Evolutionary conservation across 129 eudicot species (phyloP).

Genomic region (Lactuca sativa): DNA sequence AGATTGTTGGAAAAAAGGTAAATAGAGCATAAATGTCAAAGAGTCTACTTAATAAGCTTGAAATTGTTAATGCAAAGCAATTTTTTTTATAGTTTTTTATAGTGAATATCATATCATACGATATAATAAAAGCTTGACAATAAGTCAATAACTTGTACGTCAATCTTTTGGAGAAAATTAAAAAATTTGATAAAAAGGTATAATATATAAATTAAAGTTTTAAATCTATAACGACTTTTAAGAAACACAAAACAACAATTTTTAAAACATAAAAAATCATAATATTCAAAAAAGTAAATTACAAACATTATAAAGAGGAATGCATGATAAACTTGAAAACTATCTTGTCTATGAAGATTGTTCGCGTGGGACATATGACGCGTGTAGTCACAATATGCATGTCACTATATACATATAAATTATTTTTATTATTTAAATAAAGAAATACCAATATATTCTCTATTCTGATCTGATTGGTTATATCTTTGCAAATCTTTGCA

Average conservation of each 20-base stretch:
- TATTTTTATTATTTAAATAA: neutral
- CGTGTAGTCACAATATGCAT: neutral
- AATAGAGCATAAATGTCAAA: too few species aligned
- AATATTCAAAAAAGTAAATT: slow-evolving; percentile 3
- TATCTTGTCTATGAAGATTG: slow-evolving; percentile 5
- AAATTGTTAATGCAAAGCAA: too few species aligned
- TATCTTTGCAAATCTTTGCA: slow-evolving; percentile 5
- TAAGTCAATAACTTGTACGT: neutral
- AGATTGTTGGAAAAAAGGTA: too few species aligned
- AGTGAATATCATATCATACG: too few species aligned
- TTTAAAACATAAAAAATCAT: neutral
- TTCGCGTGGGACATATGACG: slow-evolving; percentile 16
- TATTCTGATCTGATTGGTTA: slow-evolving; percentile 8
- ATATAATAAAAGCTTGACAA: neutral
- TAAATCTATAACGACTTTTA: too few species aligned
- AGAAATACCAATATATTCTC: neutral
- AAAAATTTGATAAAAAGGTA: too few species aligned
- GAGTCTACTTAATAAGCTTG: too few species aligned
- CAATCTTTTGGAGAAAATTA: neutral
- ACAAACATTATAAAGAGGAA: slow-evolving; percentile 13
- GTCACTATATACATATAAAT: neutral
- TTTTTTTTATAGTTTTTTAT: too few species aligned
- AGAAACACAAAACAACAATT: too few species aligned
- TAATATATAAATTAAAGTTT: too few species aligned
- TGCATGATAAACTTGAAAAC: neutral